Percentiles rank a stretch among this genome's conserved stretches.
Evolutionary conservation across 805 yeast genomes (phyloP).

Genomic region (Sugiyamaella marilandica): DNA sequence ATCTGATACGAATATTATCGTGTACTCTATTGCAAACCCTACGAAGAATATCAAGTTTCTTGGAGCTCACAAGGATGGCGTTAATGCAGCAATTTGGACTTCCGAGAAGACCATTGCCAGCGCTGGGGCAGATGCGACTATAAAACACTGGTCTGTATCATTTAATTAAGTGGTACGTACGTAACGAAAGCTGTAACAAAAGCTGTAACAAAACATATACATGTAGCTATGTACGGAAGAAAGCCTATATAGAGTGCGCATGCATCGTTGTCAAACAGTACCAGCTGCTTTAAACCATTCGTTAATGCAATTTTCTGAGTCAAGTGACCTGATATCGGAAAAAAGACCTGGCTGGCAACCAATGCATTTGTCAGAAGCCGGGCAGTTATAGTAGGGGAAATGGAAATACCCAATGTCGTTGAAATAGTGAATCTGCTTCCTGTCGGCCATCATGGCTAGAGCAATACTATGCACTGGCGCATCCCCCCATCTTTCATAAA

Average conservation of each 20-base stretch:
- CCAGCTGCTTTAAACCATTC: conserved; percentile 46
- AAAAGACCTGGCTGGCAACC: conserved; percentile 55
- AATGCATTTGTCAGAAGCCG: conserved; percentile 53
- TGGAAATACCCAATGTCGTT: conserved; percentile 78
- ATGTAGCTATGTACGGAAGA: not conserved
- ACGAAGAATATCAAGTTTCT: conserved; percentile 65
- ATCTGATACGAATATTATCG: conserved; percentile 71
- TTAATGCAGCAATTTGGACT: conserved; percentile 67
- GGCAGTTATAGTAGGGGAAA: conserved; percentile 77
- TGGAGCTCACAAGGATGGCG: conserved; percentile 88
- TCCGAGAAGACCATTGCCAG: conserved; percentile 48
- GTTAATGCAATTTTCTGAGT: conserved; percentile 70
- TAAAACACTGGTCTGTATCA: conserved; percentile 61
- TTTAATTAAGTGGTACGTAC: conserved; percentile 18
- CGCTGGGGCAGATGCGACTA: conserved; percentile 76
- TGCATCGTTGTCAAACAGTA: conserved; percentile 1
- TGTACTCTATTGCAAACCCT: conserved; percentile 78
- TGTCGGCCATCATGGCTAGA: conserved; percentile 65
- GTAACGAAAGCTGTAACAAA: not conserved
- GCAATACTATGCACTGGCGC: conserved; percentile 87
- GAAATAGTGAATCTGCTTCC: conserved; percentile 73
- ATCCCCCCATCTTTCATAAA: conserved; percentile 92
- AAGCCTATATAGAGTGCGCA: too few relatives aligned
- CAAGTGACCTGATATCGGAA: conserved; percentile 45
- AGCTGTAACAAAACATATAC: not conserved